Conservation (phyloP, 2,329 filamentous ascomycete species). For the Colletotrichum musae region DNA sequence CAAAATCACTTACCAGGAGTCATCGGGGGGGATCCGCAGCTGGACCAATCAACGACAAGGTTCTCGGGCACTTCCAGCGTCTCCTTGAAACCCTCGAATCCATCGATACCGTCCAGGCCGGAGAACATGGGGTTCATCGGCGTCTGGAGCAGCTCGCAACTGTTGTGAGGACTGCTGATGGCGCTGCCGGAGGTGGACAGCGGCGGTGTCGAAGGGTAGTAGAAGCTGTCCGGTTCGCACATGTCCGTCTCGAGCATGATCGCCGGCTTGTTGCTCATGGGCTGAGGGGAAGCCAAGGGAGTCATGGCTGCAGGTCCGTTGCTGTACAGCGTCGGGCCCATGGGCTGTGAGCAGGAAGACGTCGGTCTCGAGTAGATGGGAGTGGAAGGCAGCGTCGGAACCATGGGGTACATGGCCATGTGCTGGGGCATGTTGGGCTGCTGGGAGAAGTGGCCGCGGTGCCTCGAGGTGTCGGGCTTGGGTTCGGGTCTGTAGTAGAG, state of each 20-base stretch:
- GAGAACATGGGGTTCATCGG: conserved; percentile 87
- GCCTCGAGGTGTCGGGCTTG: conserved; percentile 75
- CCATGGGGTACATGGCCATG: conserved; percentile 67
- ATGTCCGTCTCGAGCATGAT: conserved; percentile 86
- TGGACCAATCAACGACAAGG: conserved; percentile 83
- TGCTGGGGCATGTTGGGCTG: conserved; percentile 59
- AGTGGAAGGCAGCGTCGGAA: conserved; percentile 73
- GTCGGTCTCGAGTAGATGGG: conserved; percentile 76
- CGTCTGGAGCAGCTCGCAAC: conserved; percentile 83
- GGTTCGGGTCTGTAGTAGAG: conserved; percentile 90
- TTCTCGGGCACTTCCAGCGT: conserved; percentile 81
- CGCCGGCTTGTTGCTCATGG: conserved; percentile 77
- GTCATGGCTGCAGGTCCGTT: conserved; percentile 77
- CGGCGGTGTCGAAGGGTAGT: conserved; percentile 88
- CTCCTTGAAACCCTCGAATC: conserved; percentile 75
- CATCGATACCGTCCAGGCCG: conserved; percentile 71
- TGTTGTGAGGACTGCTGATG: conserved; percentile 84
- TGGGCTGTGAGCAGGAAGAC: conserved; percentile 75
- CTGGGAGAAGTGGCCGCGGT: conserved; percentile 81
- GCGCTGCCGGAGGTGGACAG: conserved; percentile 88
- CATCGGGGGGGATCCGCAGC: conserved; percentile 85
- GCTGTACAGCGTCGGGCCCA: conserved; percentile 67
- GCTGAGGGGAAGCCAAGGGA: conserved; percentile 81
- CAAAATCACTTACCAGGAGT: conserved; percentile 82
- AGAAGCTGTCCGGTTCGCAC: conserved; percentile 71